Conservation (phyloP, 2,329 filamentous ascomycete genomes). For the Exophiala bonariae region DNA sequence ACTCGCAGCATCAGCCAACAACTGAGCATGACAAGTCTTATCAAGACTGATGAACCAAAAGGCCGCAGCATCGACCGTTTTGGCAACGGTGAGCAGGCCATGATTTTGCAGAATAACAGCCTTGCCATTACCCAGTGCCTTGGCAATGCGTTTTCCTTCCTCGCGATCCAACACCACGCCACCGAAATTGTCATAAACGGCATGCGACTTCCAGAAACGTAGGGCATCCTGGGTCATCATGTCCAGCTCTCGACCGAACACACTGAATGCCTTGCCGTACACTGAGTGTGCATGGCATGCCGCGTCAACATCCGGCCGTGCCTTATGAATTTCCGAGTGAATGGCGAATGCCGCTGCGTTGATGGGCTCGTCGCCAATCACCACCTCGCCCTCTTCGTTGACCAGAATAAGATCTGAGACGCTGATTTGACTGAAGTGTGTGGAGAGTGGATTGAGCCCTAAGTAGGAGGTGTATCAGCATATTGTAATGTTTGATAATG, state of each 20-base stretch:
- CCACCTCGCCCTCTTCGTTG: conserved; percentile 42
- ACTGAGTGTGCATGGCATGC: conserved; percentile 42
- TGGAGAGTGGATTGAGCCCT: conserved; percentile 46
- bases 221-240: conserved; percentile 50
- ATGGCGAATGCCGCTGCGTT: conserved; percentile 50
- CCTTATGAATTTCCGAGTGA: conserved; percentile 45
- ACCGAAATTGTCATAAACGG: conserved; percentile 49
- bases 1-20: conserved; percentile 42
- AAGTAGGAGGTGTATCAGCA: not conserved
- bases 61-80: conserved; percentile 52
- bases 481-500: too few relatives aligned
- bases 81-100: conserved; percentile 54
- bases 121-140: conserved; percentile 49
- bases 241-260: conserved; percentile 46
- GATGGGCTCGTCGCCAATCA: conserved; percentile 43
- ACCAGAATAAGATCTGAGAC: conserved; percentile 46
- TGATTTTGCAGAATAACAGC: conserved; percentile 58
- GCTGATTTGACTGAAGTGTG: conserved; percentile 45
- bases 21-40: conserved; percentile 41
- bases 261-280: conserved; percentile 48
- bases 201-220: conserved; percentile 39
- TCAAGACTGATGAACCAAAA: conserved; percentile 56
- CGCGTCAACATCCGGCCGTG: conserved; percentile 54
- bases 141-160: conserved; percentile 53
- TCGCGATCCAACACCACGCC: conserved; percentile 55